phyloP scores from a whole-genome alignment of 805 yeast species.

The Wickerhamiella australiensis region DNA sequence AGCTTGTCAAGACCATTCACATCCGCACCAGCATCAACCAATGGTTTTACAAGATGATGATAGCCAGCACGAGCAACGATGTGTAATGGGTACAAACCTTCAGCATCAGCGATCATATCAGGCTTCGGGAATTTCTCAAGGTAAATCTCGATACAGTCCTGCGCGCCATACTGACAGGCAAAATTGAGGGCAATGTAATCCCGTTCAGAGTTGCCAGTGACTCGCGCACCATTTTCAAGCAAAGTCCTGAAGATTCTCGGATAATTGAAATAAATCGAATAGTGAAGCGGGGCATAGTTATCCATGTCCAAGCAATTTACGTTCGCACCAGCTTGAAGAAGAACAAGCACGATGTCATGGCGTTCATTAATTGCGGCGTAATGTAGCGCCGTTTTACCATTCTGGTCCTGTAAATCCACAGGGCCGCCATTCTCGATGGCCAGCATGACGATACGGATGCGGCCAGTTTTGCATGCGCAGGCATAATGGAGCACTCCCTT shows the following conservation, averaged over 20 bases:
- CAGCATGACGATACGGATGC: slow-evolving; percentile 26
- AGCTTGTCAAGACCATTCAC: slow-evolving; percentile 72
- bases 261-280: slow-evolving; percentile 63
- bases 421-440: slow-evolving; percentile 25
- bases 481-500: slow-evolving; percentile 67
- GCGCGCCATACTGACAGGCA: slow-evolving; percentile 79
- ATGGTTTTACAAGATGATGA: slow-evolving; percentile 49
- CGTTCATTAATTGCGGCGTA: slow-evolving; percentile 57
- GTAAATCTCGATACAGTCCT: slow-evolving; percentile 52
- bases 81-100: slow-evolving; percentile 76
- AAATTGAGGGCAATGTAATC: slow-evolving; percentile 54
- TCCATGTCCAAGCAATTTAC: slow-evolving; percentile 32
- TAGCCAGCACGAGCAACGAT: slow-evolving; percentile 81
- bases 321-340: slow-evolving; percentile 32
- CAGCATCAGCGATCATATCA: slow-evolving; percentile 54
- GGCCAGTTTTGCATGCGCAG: slow-evolving; percentile 24
- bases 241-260: slow-evolving; percentile 42
- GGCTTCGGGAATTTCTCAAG: slow-evolving; percentile 34
- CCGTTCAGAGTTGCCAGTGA: slow-evolving; percentile 30
- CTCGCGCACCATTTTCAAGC: slow-evolving; percentile 36
- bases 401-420: slow-evolving; percentile 27
- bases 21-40: slow-evolving; percentile 45
- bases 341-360: slow-evolving; percentile 33
- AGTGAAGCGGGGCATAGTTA: slow-evolving; percentile 60
- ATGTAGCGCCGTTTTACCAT: slow-evolving; percentile 74